Base-by-base conservation (phyloP, 306 rosid genomes). In the Astragalus membranaceus region DNA sequence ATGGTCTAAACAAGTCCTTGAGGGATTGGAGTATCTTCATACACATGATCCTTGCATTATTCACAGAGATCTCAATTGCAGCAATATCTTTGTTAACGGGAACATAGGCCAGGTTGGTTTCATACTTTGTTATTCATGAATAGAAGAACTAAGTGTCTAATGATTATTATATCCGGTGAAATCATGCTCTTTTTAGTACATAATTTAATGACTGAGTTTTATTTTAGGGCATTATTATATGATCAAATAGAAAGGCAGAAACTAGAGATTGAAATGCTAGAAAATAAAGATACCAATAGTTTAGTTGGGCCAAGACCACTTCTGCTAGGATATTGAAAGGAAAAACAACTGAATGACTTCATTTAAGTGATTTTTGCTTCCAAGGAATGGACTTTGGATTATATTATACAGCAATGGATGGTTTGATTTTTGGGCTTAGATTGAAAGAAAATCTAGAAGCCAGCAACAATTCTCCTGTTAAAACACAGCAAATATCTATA, bases 1-100 rank as follows among this genome's bases (percentile, higher is more conserved):
- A 81, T 93, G 98, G 98, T 85, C 97, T 0, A 93, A 88, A 68
- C 98, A 93, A 73, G 85, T 93, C 41, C 94, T 93, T 29, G 88
- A 86, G 76, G 98, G 97, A 12, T 81, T 93, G 92, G 89, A 93
- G 39, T 90, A 85, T 81, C 96, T 93, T 53, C 98, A 93, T 55
- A 88, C 86, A 5, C 97, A 90, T 61, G 96, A 93, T 2, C 98
- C 98, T 0, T 90, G 97, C 83, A 85, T 93, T 53, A 90, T 93
- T 74, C 98, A 93, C 73, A 81, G 98, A 56, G 98, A 93, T 75
- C 98, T 93, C 78, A 93, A 93, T 49, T 93, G 98, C 78, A 93
- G 98, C 50, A 93, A 93, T 84, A 88, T 93, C 79, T 90, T 93
- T 59, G 79, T 93, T 62, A 93, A 93, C 67, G 98, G 97, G 29